Conservation (phyloP, 140 eudicot species). For the Artemisia princeps region DNA sequence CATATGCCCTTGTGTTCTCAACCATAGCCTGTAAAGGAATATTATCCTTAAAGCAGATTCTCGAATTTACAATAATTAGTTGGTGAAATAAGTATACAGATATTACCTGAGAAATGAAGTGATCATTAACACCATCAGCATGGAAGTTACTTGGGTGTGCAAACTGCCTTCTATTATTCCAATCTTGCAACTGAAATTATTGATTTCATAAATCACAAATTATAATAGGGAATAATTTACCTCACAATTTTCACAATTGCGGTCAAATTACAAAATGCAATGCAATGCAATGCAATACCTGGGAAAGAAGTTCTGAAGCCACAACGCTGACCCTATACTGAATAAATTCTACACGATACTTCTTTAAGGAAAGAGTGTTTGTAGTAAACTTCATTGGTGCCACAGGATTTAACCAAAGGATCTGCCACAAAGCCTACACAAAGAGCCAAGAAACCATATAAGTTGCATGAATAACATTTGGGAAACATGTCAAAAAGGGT, state of each 20-base stretch:
- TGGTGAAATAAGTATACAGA: conserved; percentile 13
- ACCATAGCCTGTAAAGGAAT: conserved; percentile 58
- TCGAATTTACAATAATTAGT: conserved; percentile 1
- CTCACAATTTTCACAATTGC: background rate
- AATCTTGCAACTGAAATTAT: conserved; percentile 75
- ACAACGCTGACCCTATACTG: conserved; percentile 69
- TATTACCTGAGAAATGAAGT: conserved; percentile 77
- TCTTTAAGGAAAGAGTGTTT: conserved; percentile 42
- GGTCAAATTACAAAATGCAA: conserved; percentile 12
- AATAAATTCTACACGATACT: conserved; percentile 64
- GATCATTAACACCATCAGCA: conserved; percentile 89
- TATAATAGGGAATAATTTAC: conserved; percentile 4
- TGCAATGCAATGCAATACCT: conserved; percentile 41
- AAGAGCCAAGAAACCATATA: conserved; percentile 15
- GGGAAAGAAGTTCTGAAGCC: conserved; percentile 85
- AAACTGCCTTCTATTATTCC: conserved; percentile 93
- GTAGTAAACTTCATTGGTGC: conserved; percentile 41
- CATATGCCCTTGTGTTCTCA: conserved; percentile 74
- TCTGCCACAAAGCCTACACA: conserved; percentile 85
- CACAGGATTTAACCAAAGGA: conserved; percentile 81
- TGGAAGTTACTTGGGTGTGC: conserved; percentile 77
- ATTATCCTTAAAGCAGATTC: background rate
- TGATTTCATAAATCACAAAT: conserved; percentile 22
- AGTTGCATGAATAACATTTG: conserved; percentile 1
- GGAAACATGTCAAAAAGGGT: background rate